Conservation (phyloP, 2,329 filamentous ascomycete species). For the Exutisphaerella laricina region DNA sequence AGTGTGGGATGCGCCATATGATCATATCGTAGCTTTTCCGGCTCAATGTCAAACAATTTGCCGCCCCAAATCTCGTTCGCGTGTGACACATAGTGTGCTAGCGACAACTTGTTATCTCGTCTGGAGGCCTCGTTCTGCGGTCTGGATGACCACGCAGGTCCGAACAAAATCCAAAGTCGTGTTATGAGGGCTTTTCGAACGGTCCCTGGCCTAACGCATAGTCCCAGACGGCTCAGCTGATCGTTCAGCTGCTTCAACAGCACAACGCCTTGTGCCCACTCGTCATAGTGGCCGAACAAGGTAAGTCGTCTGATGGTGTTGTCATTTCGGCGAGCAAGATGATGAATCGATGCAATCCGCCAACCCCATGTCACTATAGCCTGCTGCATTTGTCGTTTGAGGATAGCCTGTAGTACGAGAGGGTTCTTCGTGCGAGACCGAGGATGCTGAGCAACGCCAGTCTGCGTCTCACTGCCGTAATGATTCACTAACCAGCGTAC, state of each 20-base stretch:
- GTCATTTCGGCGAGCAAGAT: too few species aligned
- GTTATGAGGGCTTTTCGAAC: constrained; percentile 21
- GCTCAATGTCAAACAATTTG: constrained; percentile 16
- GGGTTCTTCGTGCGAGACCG: background rate
- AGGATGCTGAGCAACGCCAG: too few species aligned
- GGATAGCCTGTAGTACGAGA: constrained; percentile 18
- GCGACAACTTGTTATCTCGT: constrained; percentile 19
- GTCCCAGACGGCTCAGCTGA: constrained; percentile 22
- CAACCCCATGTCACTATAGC: constrained; percentile 35
- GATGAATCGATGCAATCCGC: constrained; percentile 17
- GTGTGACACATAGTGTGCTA: constrained; percentile 29
- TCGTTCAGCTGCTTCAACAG: constrained; percentile 26
- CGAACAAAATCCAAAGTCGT: constrained; percentile 35
- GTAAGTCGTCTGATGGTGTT: background rate
- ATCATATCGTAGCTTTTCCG: constrained; percentile 13
- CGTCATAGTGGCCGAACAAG: constrained; percentile 4
- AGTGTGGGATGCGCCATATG: constrained; percentile 11
- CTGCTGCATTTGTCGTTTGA: constrained; percentile 24
- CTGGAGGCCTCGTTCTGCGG: constrained; percentile 19
- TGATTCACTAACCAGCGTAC: constrained; percentile 46
- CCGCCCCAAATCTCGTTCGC: constrained; percentile 29
- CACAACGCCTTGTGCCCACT: constrained; percentile 30
- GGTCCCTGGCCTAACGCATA: constrained; percentile 16
- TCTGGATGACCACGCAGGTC: constrained; percentile 26
- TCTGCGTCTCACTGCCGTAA: constrained; percentile 7